A percentile compares a stretch with the other conserved stretches of the same genome.
Evolutionary conservation across 139 green algal species (phyloP).

Genomic region (Dunaliella primolecta): DNA sequence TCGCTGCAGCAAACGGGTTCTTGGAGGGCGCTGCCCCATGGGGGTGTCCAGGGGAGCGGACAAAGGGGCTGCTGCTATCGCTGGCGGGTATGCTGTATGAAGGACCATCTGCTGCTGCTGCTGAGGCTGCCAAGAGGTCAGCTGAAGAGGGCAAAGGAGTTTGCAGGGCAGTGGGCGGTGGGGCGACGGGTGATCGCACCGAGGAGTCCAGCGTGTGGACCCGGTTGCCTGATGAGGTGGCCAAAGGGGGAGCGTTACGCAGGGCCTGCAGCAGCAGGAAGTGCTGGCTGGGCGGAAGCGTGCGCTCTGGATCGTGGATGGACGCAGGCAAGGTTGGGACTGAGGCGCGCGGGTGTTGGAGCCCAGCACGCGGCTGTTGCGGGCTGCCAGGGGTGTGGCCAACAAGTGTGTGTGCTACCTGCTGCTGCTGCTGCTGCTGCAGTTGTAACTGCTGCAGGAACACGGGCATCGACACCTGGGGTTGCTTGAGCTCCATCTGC

Average conservation of each 20-base stretch:
- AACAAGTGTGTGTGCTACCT: too few species aligned
- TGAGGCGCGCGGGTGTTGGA: too few species aligned
- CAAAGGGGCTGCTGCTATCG: neutral
- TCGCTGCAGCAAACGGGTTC: neutral
- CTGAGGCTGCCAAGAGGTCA: neutral
- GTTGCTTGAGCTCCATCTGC: conserved; percentile 2
- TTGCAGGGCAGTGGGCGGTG: neutral
- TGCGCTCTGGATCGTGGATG: neutral
- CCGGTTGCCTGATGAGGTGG: too few species aligned
- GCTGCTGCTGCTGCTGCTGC: conserved; percentile 11
- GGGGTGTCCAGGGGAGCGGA: neutral
- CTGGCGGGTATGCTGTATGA: neutral
- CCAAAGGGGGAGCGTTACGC: neutral
- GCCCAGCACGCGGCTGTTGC: too few species aligned
- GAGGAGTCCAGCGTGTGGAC: too few species aligned
- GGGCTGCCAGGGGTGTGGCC: too few species aligned
- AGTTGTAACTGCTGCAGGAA: neutral
- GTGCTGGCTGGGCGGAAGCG: neutral
- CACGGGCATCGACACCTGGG: neutral
- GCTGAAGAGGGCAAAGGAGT: neutral
- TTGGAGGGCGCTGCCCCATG: neutral
- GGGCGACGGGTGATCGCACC: neutral
- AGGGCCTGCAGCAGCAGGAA: neutral
- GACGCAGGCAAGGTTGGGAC: neutral
- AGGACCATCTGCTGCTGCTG: neutral